A percentile compares a stretch with the other conserved stretches of the same genome.
Evolutionary conservation across 306 rosid species (phyloP).

Genomic region (cucumber (Cucumis sativus)): DNA sequence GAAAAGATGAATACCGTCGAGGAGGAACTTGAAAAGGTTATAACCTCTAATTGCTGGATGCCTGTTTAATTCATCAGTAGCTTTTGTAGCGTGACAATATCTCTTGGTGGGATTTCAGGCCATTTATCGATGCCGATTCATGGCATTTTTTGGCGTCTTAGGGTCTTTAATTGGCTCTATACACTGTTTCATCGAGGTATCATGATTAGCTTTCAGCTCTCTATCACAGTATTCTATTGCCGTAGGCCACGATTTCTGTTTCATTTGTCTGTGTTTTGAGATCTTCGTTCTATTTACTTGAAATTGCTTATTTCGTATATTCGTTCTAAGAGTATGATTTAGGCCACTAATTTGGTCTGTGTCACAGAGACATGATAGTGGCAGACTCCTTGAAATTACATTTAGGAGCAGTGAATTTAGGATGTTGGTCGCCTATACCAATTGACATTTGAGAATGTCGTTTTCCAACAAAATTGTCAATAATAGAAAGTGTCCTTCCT

Average conservation of each 20-base stretch:
- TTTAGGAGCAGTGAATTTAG: neutral
- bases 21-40: constrained; percentile 51
- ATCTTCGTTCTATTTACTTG: neutral
- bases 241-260: neutral
- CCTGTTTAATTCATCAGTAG: neutral
- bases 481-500: neutral
- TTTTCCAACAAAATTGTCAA: neutral
- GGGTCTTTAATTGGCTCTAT: constrained; percentile 74
- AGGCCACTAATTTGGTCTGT: neutral
- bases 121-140: constrained; percentile 62
- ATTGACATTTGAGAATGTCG: neutral
- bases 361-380: neutral
- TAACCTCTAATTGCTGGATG: neutral
- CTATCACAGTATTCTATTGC: neutral
- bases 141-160: constrained; percentile 69
- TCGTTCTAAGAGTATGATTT: neutral
- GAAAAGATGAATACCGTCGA: constrained; percentile 26
- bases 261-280: neutral
- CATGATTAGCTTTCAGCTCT: neutral
- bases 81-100: neutral
- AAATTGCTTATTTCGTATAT: neutral
- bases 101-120: constrained; percentile 24
- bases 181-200: constrained; percentile 78
- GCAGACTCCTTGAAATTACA: neutral
- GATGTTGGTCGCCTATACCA: neutral